Conservation (phyloP, 179 eudicot species). For the Vitellaria paradoxa region DNA sequence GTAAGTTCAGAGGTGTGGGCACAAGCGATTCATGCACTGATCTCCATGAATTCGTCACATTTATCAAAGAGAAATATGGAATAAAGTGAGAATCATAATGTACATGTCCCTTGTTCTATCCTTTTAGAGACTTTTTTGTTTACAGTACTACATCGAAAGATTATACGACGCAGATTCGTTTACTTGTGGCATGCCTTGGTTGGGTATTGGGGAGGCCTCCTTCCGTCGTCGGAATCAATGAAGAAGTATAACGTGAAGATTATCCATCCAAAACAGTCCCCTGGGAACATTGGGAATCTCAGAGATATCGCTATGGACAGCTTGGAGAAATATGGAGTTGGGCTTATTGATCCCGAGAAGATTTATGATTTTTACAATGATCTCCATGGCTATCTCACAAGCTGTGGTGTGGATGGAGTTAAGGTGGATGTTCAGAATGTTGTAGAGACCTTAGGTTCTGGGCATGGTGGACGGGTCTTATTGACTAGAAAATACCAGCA, state of each 20-base stretch:
- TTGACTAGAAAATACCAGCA: constrained; percentile 51
- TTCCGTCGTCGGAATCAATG: constrained; percentile 47
- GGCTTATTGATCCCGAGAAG: constrained; percentile 60
- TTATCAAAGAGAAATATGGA: constrained; percentile 52
- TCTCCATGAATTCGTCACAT: constrained; percentile 50
- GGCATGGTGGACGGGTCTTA: constrained; percentile 69
- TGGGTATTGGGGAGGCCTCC: constrained; percentile 88
- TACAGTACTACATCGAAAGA: background rate
- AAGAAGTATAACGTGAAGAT: constrained; percentile 65
- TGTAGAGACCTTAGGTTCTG: constrained; percentile 64
- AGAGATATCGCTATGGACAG: constrained; percentile 74
- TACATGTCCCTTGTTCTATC: background rate
- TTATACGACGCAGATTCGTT: constrained; percentile 41
- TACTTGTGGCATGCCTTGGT: constrained; percentile 78
- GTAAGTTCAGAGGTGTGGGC: constrained; percentile 41
- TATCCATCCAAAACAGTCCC: constrained; percentile 66
- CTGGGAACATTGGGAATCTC: constrained; percentile 61
- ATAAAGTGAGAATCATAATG: constrained; percentile 38
- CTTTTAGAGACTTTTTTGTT: background rate
- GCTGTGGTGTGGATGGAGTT: constrained; percentile 73
- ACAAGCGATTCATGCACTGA: constrained; percentile 30
- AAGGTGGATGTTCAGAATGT: constrained; percentile 80
- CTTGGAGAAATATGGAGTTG: constrained; percentile 69
- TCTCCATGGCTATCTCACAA: constrained; percentile 64
- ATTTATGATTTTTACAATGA: constrained; percentile 61